phyloP scores from a whole-genome alignment of 306 rosid species.

The Vigna radiata region DNA sequence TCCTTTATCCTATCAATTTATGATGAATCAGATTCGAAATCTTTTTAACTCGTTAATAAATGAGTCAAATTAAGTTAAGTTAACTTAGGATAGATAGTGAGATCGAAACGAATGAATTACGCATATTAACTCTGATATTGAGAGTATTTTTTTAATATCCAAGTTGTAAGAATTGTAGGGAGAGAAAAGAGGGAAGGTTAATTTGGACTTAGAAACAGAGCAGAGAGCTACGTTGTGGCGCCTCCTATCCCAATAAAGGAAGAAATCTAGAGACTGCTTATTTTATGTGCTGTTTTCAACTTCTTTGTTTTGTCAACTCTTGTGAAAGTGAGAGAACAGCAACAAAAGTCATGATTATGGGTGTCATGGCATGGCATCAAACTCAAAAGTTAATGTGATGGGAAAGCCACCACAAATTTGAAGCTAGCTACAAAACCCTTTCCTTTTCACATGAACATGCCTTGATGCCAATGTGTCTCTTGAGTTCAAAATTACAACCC shows the following conservation, averaged over 20 bases:
- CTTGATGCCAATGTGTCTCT: not conserved
- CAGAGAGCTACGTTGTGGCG: not conserved
- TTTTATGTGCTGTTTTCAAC: conserved; percentile 40
- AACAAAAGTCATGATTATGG: not conserved
- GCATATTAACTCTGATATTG: too few relatives aligned
- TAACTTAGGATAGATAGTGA: too few relatives aligned
- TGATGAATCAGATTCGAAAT: too few relatives aligned
- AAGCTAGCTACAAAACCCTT: conserved; percentile 9
- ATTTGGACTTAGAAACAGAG: conserved; percentile 14
- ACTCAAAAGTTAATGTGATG: conserved; percentile 43
- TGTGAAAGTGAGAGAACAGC: conserved; percentile 43
- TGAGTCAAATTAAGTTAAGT: too few relatives aligned
- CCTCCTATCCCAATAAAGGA: conserved; percentile 41
- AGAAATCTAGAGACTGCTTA: conserved; percentile 46
- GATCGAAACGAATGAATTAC: too few relatives aligned
- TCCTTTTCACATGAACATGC: conserved; percentile 34
- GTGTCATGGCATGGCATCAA: conserved; percentile 10
- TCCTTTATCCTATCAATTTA: too few relatives aligned
- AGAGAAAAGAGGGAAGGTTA: not conserved
- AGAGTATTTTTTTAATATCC: too few relatives aligned
- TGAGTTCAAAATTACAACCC: conserved; percentile 22
- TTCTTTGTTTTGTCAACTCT: conserved; percentile 51
- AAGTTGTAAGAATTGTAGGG: too few relatives aligned
- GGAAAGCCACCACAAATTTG: conserved; percentile 39
- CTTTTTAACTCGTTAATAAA: too few relatives aligned